These are phyloP conservation scores for Corymbia citriodora DNA, from an alignment of 441 rosid genomes.

Conservation along the genomic window DNA sequence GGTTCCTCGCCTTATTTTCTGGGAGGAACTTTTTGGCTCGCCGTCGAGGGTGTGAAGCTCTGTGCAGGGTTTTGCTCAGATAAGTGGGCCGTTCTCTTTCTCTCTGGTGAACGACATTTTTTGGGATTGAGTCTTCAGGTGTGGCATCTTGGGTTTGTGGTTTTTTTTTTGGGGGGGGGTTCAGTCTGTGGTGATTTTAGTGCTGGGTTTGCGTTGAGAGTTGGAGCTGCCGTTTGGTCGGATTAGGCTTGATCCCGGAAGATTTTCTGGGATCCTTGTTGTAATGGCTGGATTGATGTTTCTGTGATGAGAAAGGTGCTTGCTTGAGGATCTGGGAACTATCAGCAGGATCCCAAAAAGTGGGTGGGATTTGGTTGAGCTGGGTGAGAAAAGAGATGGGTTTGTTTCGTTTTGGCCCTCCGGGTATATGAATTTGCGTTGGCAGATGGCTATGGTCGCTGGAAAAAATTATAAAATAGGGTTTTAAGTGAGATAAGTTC, in stretches of 20 bases:
- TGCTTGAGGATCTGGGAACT: not conserved
- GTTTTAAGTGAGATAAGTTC: constrained; percentile 4
- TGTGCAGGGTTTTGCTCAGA: not conserved
- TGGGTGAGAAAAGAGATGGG: not conserved
- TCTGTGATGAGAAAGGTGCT: not conserved
- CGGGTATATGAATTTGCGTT: not conserved
- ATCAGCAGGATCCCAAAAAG: not conserved
- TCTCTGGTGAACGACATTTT: not conserved
- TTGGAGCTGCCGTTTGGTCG: not conserved
- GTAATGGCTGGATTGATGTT: not conserved
- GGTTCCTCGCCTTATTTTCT: not conserved
- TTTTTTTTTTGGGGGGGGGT: not conserved
- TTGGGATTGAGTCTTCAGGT: not conserved
- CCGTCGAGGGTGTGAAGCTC: not conserved
- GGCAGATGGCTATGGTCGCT: not conserved
- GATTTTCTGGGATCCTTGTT: not conserved
- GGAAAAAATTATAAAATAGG: not conserved
- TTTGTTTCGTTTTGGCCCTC: constrained; percentile 10
- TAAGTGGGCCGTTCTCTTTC: not conserved
- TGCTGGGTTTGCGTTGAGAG: not conserved
- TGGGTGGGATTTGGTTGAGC: not conserved
- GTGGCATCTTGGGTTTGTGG: not conserved
- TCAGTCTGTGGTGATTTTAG: not conserved
- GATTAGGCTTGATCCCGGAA: not conserved
- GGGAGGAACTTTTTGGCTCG: not conserved